Percentiles rank a stretch among this genome's conserved stretches.
Conservation (phyloP, 2,329 filamentous ascomycete genomes). For the Clonostachys sp. region DNA sequence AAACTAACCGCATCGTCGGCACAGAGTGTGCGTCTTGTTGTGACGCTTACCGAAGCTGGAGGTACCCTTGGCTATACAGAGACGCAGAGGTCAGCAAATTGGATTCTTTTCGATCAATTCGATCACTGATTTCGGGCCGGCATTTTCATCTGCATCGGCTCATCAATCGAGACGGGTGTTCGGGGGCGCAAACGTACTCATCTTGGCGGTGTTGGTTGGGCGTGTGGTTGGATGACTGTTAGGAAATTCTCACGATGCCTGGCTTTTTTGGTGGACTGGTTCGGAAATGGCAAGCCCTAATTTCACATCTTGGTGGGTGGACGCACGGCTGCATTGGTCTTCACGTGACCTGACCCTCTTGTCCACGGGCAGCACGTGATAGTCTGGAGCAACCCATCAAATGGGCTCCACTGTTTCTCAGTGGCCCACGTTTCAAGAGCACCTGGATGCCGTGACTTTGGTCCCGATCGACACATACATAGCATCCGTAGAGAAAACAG, state of each 20-base stretch:
- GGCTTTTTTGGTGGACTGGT: slow-evolving; percentile 29
- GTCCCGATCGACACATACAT: too few species aligned
- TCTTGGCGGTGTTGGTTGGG: slow-evolving; percentile 45
- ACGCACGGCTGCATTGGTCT: slow-evolving; percentile 6
- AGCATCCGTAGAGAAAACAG: too few species aligned
- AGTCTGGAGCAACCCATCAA: too few species aligned
- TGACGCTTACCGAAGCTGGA: slow-evolving; percentile 64
- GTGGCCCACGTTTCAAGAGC: too few species aligned
- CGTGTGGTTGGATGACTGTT: slow-evolving; percentile 31
- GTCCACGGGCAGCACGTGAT: too few species aligned
- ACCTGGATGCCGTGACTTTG: too few species aligned
- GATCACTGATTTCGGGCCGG: neutral
- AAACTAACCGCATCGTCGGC: slow-evolving; percentile 93
- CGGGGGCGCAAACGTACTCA: slow-evolving; percentile 43
- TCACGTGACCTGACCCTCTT: slow-evolving; percentile 19
- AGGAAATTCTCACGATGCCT: slow-evolving; percentile 24
- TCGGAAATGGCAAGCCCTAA: slow-evolving; percentile 27
- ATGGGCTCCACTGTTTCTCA: too few species aligned
- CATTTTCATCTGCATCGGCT: neutral
- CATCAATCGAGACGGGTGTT: neutral
- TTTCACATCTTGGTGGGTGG: slow-evolving; percentile 12
- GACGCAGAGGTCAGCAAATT: neutral
- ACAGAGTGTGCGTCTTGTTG: slow-evolving; percentile 98
- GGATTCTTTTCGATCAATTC: neutral
- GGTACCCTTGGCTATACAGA: slow-evolving; percentile 48